phyloP scores from a whole-genome alignment of 2,329 filamentous ascomycete species.

The Celoporthe dispersa region DNA sequence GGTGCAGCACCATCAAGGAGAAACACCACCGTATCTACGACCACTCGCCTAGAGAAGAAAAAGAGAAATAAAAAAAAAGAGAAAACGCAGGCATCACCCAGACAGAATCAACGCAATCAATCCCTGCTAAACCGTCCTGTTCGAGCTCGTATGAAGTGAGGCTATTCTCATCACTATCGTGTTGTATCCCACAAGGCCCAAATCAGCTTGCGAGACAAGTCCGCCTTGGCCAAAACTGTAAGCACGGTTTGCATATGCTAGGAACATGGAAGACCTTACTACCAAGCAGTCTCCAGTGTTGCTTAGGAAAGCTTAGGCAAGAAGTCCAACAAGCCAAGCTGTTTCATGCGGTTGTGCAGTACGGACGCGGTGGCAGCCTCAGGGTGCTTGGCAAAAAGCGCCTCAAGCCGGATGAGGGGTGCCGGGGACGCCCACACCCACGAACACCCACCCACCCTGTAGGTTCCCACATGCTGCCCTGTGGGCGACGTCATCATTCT shows the following conservation, averaged over 20 bases:
- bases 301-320: background rate
- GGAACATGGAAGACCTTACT: background rate
- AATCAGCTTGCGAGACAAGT: background rate
- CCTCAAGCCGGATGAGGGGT: background rate
- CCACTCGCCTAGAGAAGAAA: background rate
- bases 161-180: background rate
- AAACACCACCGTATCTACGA: background rate
- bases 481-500: background rate
- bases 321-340: background rate
- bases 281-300: background rate
- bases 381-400: background rate
- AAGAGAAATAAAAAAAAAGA: no score
- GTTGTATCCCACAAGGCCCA: conserved; percentile 22
- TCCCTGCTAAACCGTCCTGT: background rate
- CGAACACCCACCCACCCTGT: background rate
- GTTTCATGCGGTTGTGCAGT: background rate
- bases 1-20: background rate
- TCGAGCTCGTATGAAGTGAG: background rate
- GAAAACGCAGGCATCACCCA: background rate
- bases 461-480: background rate
- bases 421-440: no score
- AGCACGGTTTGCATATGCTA: background rate
- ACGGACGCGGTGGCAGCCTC: background rate
- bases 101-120: background rate
- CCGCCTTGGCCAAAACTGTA: background rate